Base-by-base conservation (phyloP, 257 asterid genomes). In the Thymus mandschuricus region DNA sequence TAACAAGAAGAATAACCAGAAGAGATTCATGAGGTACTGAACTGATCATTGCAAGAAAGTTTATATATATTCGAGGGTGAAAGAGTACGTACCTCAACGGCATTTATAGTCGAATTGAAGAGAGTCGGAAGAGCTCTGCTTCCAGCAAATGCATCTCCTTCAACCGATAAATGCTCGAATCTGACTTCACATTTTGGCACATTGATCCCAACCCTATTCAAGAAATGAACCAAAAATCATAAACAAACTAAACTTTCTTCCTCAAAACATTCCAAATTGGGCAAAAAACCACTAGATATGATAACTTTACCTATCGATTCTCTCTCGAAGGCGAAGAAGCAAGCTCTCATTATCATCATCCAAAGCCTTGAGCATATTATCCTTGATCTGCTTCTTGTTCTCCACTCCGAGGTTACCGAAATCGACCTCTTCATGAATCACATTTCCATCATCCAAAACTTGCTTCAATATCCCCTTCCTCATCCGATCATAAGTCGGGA, bases 91-190 rank as follows among this genome's bases (percentile, higher is more conserved):
- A 87, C 96, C 92, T 89, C 96, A 46, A 89, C 12, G 8, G 85
- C 78, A 72, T 89, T 87, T 40, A 89, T 72, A 8, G 90, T 84
- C 40, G 92, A 82, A 66, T 89, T 89, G 62, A 81, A 62, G 44
- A 89, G 86, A 72, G 96, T 89, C 61, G 96, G 96, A 78, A 89
- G 96, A n/a, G 96, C 96, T 68, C 96, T 82, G 67, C 83, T 84
- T 55, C 94, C 94, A 55, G 75, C 74, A 70, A 85, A 80, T 28
- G 88, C 90, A 63, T 89, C 92, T 70, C 96, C 92, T 86, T 89
- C 94, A 66, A 89, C 77, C 2, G 92, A 81, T 54, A 89, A 76
- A 60, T 85, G 65, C 78, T 87, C 94, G 58, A 82, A 89, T 75
- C 96, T 84, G 30, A 89, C 82, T 71, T 84, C 92, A 52, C 89